Evolutionary conservation across 148 eudicot species (phyloP).

Genomic region (Drosera capensis): DNA sequence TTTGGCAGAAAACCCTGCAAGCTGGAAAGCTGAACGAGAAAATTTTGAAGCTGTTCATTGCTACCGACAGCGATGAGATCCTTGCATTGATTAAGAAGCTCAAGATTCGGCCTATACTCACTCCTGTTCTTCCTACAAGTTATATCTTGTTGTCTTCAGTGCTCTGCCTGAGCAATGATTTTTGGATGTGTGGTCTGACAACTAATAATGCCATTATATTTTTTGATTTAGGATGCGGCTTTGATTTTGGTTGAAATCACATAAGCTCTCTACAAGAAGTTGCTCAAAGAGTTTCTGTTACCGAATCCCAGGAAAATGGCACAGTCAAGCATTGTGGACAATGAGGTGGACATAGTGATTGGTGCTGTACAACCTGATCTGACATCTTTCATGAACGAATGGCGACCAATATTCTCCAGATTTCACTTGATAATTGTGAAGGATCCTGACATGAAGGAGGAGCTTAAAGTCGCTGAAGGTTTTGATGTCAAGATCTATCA

Average conservation of each 20-base stretch:
- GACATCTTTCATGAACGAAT: conserved; percentile 72
- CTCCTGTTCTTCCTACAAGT: conserved; percentile 88
- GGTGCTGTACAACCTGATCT: conserved; percentile 69
- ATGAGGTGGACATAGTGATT: conserved; percentile 76
- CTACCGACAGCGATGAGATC: conserved; percentile 76
- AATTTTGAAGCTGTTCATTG: conserved; percentile 63
- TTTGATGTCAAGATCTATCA: conserved; percentile 44
- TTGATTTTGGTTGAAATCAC: too few species aligned
- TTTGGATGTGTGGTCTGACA: too few species aligned
- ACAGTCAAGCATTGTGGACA: conserved; percentile 28
- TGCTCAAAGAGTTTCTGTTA: background rate
- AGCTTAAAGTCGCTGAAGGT: conserved; percentile 59
- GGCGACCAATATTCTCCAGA: conserved; percentile 61
- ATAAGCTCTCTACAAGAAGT: conserved; percentile 1
- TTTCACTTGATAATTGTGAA: conserved; percentile 74
- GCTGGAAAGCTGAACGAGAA: conserved; percentile 92
- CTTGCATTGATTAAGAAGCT: conserved; percentile 46
- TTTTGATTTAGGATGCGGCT: too few species aligned
- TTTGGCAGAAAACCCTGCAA: conserved; percentile 65
- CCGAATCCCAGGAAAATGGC: conserved; percentile 26
- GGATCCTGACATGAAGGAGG: conserved; percentile 67
- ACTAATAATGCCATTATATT: too few species aligned
- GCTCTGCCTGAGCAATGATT: too few species aligned
- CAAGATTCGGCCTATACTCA: conserved; percentile 46
- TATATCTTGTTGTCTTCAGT: conserved; percentile 15